Evolutionary conservation across 2,329 filamentous ascomycete genomes (phyloP), one percentile per base, ranked within the genome.

Genomic region (Cladosporium sp.): DNA sequence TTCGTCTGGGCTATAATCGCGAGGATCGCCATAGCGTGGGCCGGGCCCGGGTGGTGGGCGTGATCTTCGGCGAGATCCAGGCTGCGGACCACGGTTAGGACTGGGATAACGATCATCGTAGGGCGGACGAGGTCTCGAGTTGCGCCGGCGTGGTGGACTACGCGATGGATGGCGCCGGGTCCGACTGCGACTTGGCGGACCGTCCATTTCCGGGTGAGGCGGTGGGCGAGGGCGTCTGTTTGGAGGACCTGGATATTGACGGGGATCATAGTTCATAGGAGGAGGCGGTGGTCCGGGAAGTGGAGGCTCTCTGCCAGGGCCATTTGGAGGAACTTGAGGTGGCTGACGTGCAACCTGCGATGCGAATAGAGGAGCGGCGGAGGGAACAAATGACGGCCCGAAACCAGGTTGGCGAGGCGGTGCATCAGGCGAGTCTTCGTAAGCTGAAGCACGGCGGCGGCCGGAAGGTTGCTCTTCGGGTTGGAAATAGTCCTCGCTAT

Each of bases 311-410:
- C 62, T 58, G 36, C 54, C 34, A 32, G 39, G 23, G n/a, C 21
- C 51, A 21, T 65, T 53, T 34, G 54, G 34, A 16, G 65, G 54
- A 23, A 21, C 10, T 46, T 46, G 39, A 36, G 56, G 69, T n/a
- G 70, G 69, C 34, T 69, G 65, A n/a, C 68, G 64, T 7, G 80
- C 79, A 5, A 82, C 76, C 18, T 80, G 79, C 0, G 80, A 80
- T 4, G 82, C 82, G 66, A 83, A 83, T 3, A 82, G 70, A 3
- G 81, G 82, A 1, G 76, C 74, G 51, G 78, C 79, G 2, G 78
- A 81, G 2, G 82, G 82, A 6, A 74, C 79, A 68, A 82, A 84
- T 0, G 76, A 72, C 26, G 67, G 69, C 2, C 74, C 72, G 25
- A 71, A 56, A 8, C 60, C 60, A 30, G 60, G 49, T 25, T 23